Evolutionary conservation across 768 basidiomycete genomes (phyloP), one percentile per base, ranked within the genome.

Genomic region (Tulasnella sp.): DNA sequence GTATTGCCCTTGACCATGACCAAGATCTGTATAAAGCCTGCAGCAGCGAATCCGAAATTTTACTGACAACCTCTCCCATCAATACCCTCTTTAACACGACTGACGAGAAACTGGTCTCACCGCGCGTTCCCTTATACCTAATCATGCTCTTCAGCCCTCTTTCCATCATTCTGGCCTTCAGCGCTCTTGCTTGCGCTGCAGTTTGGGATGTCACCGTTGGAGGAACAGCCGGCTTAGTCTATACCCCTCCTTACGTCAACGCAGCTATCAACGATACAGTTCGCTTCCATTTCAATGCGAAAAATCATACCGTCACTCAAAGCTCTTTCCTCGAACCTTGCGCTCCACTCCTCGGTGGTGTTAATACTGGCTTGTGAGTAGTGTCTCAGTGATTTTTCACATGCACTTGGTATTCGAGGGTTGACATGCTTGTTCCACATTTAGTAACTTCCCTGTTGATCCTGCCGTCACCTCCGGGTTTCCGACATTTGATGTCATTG

Each of bases 301-400:
- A 79, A 65, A 83, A 82, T 66, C 81, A 78, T 57, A 77, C 77
- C 4, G 78, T 73, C 19, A 81, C 80, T 1, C 81, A 81, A 61
- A 81, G 79, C 4, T 70, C 77, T 1, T 72, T 83, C n/a, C 69
- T 66, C 0, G 68, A 64, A 10, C 82, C 82, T 3, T 84, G 82
- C 63, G 48, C 66, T 0, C 69, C 69, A 4, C 50, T 69, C 9
- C 53, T 65, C 0, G 70, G 66, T 56, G 82, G 80, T 11, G 81
- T 84, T 63, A 80, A 83, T 65, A 74, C 79, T 44, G 78, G 76
- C 62, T 82, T 80, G 81, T 82, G 61, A 68, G 76, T 70, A 11
- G 25, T 12, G 29, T 31, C 29, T 38, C 34, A 15, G 5, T 38
- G 34, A n/a, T n/a, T n/a, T n/a, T n/a, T n/a, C n/a, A 71, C 68